phyloP scores from a whole-genome alignment of 805 yeast species.

The Starmerella stigmatis region DNA sequence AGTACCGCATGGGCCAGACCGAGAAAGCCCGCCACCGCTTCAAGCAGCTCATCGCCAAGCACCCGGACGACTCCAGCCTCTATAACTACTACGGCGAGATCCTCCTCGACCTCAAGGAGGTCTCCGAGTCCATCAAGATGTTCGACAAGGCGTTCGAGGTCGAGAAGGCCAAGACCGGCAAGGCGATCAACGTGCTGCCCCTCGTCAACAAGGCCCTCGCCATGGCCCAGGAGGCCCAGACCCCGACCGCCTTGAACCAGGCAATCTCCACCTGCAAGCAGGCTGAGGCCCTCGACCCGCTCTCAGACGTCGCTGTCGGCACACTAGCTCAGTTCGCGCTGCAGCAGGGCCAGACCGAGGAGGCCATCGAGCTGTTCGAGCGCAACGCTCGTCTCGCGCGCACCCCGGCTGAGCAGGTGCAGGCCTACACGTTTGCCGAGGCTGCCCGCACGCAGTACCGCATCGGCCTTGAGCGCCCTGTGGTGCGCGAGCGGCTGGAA shows the following conservation, averaged over 20 bases:
- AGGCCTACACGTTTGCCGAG: slow-evolving; percentile 83
- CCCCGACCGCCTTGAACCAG: slow-evolving; percentile 38
- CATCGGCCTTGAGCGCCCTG: slow-evolving; percentile 36
- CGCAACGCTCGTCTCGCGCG: slow-evolving; percentile 75
- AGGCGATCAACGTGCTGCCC: slow-evolving; percentile 80
- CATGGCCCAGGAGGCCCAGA: slow-evolving; percentile 26
- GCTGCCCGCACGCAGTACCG: slow-evolving; percentile 84
- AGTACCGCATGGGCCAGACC: slow-evolving; percentile 61
- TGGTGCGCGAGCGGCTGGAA: slow-evolving; percentile 27
- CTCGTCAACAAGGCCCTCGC: slow-evolving; percentile 79
- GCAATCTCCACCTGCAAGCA: slow-evolving; percentile 57
- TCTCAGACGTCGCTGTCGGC: slow-evolving; percentile 77
- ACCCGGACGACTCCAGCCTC: slow-evolving; percentile 82
- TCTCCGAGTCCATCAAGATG: slow-evolving; percentile 62
- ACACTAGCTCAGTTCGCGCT: slow-evolving; percentile 86
- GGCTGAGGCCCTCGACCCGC: slow-evolving; percentile 78
- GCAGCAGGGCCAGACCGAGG: slow-evolving; percentile 71
- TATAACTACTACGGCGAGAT: slow-evolving; percentile 95
- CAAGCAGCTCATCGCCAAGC: slow-evolving; percentile 42
- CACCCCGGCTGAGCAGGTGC: slow-evolving; percentile 74
- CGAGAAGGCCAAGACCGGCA: slow-evolving; percentile 46
- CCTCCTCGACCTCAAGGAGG: slow-evolving; percentile 67
- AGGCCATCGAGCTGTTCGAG: slow-evolving; percentile 72
- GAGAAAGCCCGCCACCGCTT: slow-evolving; percentile 55
- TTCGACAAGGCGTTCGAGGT: slow-evolving; percentile 78